Percentiles rank a stretch among this genome's conserved stretches.
phyloP scores from a whole-genome alignment of 1,139 yeast species.

The Magnusiomyces magnusii region DNA sequence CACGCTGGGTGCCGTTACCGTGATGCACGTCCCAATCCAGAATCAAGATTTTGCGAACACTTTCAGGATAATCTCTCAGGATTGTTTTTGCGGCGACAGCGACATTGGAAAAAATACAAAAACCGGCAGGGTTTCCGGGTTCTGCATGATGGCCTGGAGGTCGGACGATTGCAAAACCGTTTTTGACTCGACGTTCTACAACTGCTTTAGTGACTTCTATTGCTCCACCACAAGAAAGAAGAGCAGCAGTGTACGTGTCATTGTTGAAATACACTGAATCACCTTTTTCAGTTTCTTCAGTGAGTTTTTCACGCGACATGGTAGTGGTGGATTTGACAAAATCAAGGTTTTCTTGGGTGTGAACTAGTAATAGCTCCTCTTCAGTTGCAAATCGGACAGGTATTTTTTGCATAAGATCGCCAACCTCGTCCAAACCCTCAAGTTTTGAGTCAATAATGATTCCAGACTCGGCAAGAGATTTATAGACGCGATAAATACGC shows the following conservation, averaged over 20 bases:
- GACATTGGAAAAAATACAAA: conserved; percentile 91
- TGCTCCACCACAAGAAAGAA: conserved; percentile 92
- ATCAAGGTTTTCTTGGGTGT: conserved; percentile 69
- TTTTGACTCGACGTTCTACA: conserved; percentile 84
- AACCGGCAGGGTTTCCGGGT: conserved; percentile 95
- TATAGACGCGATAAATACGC: conserved; percentile 87
- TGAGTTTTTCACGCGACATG: conserved; percentile 70
- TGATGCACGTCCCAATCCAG: conserved; percentile 98
- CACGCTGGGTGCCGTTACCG: conserved; percentile 96
- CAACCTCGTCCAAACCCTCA: conserved; percentile 73
- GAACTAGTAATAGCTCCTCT: conserved; percentile 84
- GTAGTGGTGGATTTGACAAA: conserved; percentile 68
- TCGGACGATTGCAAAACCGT: conserved; percentile 88
- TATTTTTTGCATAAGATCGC: conserved; percentile 81
- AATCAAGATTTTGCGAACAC: conserved; percentile 74
- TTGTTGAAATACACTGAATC: conserved; percentile 94
- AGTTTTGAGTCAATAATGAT: conserved; percentile 73
- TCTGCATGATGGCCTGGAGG: conserved; percentile 99
- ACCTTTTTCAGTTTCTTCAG: conserved; percentile 82
- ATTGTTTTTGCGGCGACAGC: conserved; percentile 94
- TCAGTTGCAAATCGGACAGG: conserved; percentile 85
- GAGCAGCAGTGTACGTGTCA: conserved; percentile 82
- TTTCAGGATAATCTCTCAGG: conserved; percentile 75
- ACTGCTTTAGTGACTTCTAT: conserved; percentile 96
- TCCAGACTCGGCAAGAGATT: conserved; percentile 91